Evolutionary conservation across 345 rosid species (phyloP).

Genomic region (Boechera stricta): DNA sequence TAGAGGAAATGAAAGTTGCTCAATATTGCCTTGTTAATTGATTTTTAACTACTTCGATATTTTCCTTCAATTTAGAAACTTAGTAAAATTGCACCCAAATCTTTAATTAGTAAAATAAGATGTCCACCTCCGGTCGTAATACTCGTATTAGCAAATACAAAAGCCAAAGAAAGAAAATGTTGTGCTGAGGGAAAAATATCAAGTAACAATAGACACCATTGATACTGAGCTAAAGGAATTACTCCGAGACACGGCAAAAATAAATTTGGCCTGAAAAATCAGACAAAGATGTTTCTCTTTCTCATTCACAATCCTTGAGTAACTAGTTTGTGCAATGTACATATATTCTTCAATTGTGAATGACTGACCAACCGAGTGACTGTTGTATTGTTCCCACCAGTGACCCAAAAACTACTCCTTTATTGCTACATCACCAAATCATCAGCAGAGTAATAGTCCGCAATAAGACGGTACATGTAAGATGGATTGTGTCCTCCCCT

Average conservation of each 20-base stretch:
- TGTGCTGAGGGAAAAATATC: background rate
- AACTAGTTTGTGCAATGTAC: slow-evolving; percentile 41
- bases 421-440: slow-evolving; percentile 74
- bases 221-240: background rate
- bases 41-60: background rate
- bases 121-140: background rate
- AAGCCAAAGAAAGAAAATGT: slow-evolving; percentile 10
- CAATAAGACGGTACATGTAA: slow-evolving; percentile 93
- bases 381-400: slow-evolving; percentile 5
- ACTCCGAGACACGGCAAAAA: slow-evolving; percentile 39
- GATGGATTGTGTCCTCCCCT: slow-evolving; percentile 99
- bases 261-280: slow-evolving; percentile 36
- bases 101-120: slow-evolving; percentile 2
- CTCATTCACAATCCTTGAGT: slow-evolving; percentile 35
- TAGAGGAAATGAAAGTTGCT: too few relatives aligned
- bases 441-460: slow-evolving; percentile 97
- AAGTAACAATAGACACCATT: slow-evolving; percentile 17
- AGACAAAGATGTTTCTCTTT: slow-evolving; percentile 33
- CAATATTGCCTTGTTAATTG: background rate
- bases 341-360: slow-evolving; percentile 30
- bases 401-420: slow-evolving; percentile 6
- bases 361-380: slow-evolving; percentile 14
- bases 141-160: slow-evolving; percentile 18
- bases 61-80: too few relatives aligned
- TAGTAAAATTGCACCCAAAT: slow-evolving; percentile 3